Base-by-base conservation (phyloP, 352 stramenopile genomes). In the Phytophthora agathidicida region DNA sequence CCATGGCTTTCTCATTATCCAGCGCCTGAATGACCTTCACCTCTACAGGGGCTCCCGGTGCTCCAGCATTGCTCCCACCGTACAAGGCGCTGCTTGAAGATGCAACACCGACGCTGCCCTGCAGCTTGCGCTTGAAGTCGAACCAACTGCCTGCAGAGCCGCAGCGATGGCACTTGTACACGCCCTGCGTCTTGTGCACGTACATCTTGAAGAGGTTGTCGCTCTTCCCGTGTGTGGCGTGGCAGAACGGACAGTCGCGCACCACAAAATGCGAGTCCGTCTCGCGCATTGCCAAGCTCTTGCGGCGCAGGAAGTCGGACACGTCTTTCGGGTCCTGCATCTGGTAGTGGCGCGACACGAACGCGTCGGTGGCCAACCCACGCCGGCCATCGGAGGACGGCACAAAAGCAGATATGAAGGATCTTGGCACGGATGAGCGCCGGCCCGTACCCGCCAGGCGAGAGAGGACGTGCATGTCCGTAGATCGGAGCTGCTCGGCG, bases 191-290 rank as follows among this genome's bases (percentile, higher is more conserved):
- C 71, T 90, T 93, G 65, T 93, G 79, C 49, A 97, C 83, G 67
- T 97, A 97, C 51, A 97, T 73, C 70, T 97, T 97, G 59, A 94
- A 97, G 6, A 97, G 68, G 59, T 97, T 97, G 71, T 93, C 83
- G 8, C 64, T 33, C 50, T 89, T 89, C 57, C 88, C 88, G 48
- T 78, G 81, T 17, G 88, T 93, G 22, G 83, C 41, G 38, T 94
- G 83, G 63, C 89, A 96, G 65, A 96, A 94, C n/a, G 87, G 88
- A 43, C 88, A 97, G 50, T 94, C 80, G 28, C 82, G 80, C 51
- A 94, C 78, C 24, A 94, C 60, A 16, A 87, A 88, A 61, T 96
- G 86, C 54, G 85, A 76, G 63, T 91, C 79, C 0, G 83, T 91
- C 60, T 91, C 83, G 31, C 81, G 79, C 39, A 75, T 53, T 13